phyloP scores from a whole-genome alignment of 1,139 yeast genomes.

The Pneumocystis oryctolagi region DNA sequence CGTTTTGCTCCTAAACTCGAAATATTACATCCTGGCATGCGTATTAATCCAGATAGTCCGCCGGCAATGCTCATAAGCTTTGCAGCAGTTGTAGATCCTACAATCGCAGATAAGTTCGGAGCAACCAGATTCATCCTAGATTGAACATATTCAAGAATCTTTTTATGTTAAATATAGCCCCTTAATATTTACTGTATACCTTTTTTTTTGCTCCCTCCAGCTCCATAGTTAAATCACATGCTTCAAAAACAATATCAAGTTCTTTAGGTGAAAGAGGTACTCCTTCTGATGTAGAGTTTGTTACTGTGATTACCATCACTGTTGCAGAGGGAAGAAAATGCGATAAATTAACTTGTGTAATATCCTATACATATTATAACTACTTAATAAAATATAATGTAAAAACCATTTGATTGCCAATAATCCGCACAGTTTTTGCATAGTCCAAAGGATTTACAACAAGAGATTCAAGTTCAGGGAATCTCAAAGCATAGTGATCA shows the following conservation, averaged over 20 bases:
- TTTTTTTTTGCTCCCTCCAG: conserved; percentile 31
- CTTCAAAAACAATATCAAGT: conserved; percentile 29
- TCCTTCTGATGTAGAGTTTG: conserved; percentile 39
- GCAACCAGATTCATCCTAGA: conserved; percentile 45
- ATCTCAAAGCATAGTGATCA: conserved; percentile 42
- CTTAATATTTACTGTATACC: not conserved
- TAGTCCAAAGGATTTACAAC: conserved; percentile 53
- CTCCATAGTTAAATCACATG: conserved; percentile 36
- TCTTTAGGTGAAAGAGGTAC: conserved; percentile 26
- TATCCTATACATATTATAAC: not conserved
- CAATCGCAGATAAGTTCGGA: conserved; percentile 61
- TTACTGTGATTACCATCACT: conserved; percentile 56
- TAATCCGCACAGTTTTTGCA: conserved; percentile 36
- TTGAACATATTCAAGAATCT: conserved; percentile 43
- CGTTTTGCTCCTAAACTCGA: conserved; percentile 62
- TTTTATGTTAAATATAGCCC: conserved; percentile 2
- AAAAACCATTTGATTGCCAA: conserved; percentile 33
- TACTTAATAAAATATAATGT: not conserved
- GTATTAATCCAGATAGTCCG: conserved; percentile 52
- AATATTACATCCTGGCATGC: conserved; percentile 69
- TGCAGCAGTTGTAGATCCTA: conserved; percentile 63
- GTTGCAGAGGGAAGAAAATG: conserved; percentile 38
- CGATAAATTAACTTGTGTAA: conserved; percentile 7
- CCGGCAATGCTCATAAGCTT: conserved; percentile 59
- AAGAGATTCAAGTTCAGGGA: conserved; percentile 56